Base-by-base conservation (phyloP, 2,329 filamentous ascomycete genomes). In the Arthroderma sp. region DNA sequence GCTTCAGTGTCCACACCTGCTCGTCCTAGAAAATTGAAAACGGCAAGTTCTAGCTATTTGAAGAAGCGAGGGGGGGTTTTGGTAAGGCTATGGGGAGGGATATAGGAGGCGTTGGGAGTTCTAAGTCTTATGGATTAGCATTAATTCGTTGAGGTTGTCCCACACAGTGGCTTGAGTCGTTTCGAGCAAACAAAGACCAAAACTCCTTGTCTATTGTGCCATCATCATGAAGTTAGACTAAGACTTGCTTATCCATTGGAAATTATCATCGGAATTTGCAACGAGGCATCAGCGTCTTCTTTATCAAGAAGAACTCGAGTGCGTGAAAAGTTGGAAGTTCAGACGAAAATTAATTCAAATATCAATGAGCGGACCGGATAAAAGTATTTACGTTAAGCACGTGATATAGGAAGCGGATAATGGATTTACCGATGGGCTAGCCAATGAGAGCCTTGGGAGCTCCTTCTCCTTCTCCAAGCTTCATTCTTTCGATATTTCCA, bases 1-100 rank as follows among this genome's bases (percentile, higher is more conserved):
- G 78, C 78, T 80, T 79, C 77, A 71, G 66, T 75, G 75, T 80
- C 78, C 76, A 80, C 78, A 79, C 78, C 76, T 71, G 73, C 74
- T 66, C 76, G 74, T 73, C 75, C 76, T 77, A 70, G 70, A 61
- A 71, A 69, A 71, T 73, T 68, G 75, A 67, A 71, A 71, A 75
- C 73, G 77, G 72, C 76, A 73, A 74, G 78, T 77, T 80, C 78
- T 80, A 80, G 78, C 78, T 74, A 44, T 54, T 53, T 9, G 38
- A 55, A 55, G 39, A 44, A 55, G 54, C 39, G 54, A 55, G 7
- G 21, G 19, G 23, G n/a, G n/a, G n/a, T n/a, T n/a, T 6, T 55
- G 54, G 33, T 17, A 38, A 19, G 4, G 21, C 11, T 17, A 43
- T 19, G 39, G n/a, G 6, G 17, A 19, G 17, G 9, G 6, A 21